Evolutionary conservation across 352 stramenopile genomes (phyloP), one percentile per base, ranked within the genome.

Genomic region (Aphanomyces cochlioides): DNA sequence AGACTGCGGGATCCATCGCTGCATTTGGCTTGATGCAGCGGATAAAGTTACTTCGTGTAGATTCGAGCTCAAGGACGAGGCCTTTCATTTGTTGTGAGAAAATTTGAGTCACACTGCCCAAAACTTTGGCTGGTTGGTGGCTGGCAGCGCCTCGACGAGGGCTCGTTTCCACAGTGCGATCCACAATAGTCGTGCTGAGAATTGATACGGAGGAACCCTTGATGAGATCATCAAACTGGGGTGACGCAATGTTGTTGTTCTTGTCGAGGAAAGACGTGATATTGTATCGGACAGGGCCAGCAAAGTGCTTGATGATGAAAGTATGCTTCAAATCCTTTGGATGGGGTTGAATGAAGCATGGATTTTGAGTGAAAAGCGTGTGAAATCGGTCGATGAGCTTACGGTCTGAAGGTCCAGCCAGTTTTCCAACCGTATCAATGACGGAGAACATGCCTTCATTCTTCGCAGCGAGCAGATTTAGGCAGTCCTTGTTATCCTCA

Each of bases 381-480:
- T 76, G 72, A n/a, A 76, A 43, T 5, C 72, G 66, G 38, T 76
- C 72, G 43, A 71, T 73, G 45, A 73, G 67, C 39, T 73, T 73
- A 12, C 60, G 56, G 50, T 67, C 60, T 5, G 60, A 67, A 47
- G 60, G 60, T 17, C 40, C 34, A 19, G 60, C 34, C 56, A 67
- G 60, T 21, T 83, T 80, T 3, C 82, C 88, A 0, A 92, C 84
- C 38, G 91, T 92, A 77, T 93, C 85, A 41, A 93, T 90, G 54
- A 8, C 28, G 59, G 36, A 37, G 8, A 64, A 10, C 10, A 67
- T 67, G 36, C 60, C 60, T 53, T 43, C 60, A 48, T 67, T 37
- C 50, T 60, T 53, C 21, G 34, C 43, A 7, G 60, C 60, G 17
- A 67, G 37, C 15, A 67, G 36, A 17, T 17, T 60, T 6, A 67